Evolutionary conservation across 2,329 filamentous ascomycete genomes (phyloP).

Genomic region (Lasiodiplodia gonubiensis): DNA sequence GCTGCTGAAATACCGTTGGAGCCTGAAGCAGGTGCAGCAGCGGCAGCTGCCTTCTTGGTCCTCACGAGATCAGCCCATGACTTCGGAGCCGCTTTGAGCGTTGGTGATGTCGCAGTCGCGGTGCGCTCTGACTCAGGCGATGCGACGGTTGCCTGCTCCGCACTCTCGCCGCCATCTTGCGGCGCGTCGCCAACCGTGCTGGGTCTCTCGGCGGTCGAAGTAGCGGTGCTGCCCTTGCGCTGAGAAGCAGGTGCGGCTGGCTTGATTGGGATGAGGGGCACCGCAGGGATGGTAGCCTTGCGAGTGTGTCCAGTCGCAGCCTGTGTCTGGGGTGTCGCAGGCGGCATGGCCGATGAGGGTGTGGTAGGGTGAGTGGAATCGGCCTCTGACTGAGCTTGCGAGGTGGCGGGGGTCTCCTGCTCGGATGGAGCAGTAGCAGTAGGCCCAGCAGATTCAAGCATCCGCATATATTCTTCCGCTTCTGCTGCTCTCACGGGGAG

Average conservation of each 20-base stretch:
- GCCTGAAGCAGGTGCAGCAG: constrained; percentile 30
- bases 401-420: constrained; percentile 63
- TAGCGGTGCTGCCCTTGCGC: constrained; percentile 34
- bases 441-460: constrained; percentile 46
- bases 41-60: constrained; percentile 50
- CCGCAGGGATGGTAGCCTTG: constrained; percentile 52
- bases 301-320: constrained; percentile 46
- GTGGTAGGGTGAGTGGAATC: constrained; percentile 62
- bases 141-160: constrained; percentile 30
- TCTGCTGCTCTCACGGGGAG: constrained; percentile 55
- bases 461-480: constrained; percentile 38
- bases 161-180: constrained; percentile 28
- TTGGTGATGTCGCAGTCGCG: constrained; percentile 46
- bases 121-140: constrained; percentile 40
- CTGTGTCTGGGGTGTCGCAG: constrained; percentile 38
- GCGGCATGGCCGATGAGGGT: constrained; percentile 58
- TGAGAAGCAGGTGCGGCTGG: constrained; percentile 44
- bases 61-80: constrained; percentile 74
- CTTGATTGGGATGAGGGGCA: constrained; percentile 60
- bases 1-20: constrained; percentile 40
- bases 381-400: constrained; percentile 62
- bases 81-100: constrained; percentile 59
- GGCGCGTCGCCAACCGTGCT: constrained; percentile 29
- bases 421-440: constrained; percentile 54
- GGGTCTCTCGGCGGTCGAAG: constrained; percentile 45